Evolutionary conservation across 768 basidiomycete genomes (phyloP), one percentile per base, ranked within the genome.

Genomic region (Mycena galopus): DNA sequence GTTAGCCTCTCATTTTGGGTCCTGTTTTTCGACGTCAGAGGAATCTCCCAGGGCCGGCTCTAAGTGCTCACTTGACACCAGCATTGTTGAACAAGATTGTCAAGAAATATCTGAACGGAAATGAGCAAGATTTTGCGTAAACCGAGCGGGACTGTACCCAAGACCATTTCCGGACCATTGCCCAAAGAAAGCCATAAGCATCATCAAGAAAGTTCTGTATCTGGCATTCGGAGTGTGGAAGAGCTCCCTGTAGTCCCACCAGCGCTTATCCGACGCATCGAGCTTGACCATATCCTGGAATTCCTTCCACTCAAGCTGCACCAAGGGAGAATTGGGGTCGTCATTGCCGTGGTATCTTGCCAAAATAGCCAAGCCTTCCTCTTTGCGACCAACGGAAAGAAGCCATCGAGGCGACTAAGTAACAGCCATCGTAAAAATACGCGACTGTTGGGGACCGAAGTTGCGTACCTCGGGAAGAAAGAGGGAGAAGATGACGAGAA

Each of bases 231-330:
- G 68, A 33, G 80, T 83, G 47, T 79, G 78, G 72, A 84, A 78
- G n/a, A 83, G 78, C 60, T 77, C 83, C 9, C 74, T 76, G 75
- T 84, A 86, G 73, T 87, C 78, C 78, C 78, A 79, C 84, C 84
- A 85, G 53, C 82, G 75, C 78, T 87, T 86, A 76, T 87, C 85
- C 19, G 83, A 80, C 32, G 83, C 85, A 62, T 83, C 79, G 21
- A 80, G 59, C 35, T 78, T 67, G 58, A 85, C 84, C 29, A 78
- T 71, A 57, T 84, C 85, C 65, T 83, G 80, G 76, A 87, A 83
- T 71, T 85, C 85, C 29, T 67, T 71, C 76, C 77, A 81, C 71
- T 86, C 81, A 33, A 86, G 76, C 55, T 77, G 76, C 39, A 86
- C 84, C 55, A 85, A 66, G 2, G 82, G 80, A 33, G 80, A 78